These are phyloP conservation scores for Echria macrotheca DNA, from an alignment of 495 filamentous ascomycete species.

Conservation along the genomic window DNA sequence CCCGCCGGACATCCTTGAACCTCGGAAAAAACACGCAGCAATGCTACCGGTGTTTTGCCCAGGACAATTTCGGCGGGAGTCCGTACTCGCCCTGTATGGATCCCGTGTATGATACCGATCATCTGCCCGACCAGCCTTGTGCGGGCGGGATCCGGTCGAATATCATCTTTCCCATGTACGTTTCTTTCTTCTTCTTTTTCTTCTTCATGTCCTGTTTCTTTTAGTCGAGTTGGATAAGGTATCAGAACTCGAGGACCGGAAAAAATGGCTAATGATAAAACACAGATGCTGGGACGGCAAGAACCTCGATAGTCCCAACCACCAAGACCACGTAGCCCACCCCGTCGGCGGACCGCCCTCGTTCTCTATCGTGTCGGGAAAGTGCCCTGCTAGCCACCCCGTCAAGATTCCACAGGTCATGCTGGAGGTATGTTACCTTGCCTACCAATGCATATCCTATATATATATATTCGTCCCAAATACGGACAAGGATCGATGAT, in stretches of 20 bases:
- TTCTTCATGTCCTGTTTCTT: not conserved
- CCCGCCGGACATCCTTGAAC: conserved; percentile 14
- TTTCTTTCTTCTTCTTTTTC: not conserved
- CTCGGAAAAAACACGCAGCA: conserved; percentile 25
- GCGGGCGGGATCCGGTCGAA: conserved; percentile 34
- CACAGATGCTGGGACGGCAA: conserved; percentile 29
- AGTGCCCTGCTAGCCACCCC: conserved; percentile 35
- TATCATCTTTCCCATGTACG: conserved; percentile 36
- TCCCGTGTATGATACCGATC: conserved; percentile 22
- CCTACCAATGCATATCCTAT: too few relatives aligned
- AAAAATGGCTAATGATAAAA: not conserved
- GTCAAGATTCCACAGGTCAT: conserved; percentile 37
- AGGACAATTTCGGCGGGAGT: conserved; percentile 26
- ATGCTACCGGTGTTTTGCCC: conserved; percentile 32
- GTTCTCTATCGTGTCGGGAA: conserved; percentile 19
- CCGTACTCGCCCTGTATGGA: conserved; percentile 27
- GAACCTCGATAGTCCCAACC: conserved; percentile 33
- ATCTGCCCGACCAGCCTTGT: conserved; percentile 23
- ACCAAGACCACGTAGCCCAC: conserved; percentile 31
- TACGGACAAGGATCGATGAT: too few relatives aligned
- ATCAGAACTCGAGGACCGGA: not conserved
- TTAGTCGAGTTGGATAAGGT: too few relatives aligned
- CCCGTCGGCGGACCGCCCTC: conserved; percentile 19
- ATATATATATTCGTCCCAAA: too few relatives aligned
- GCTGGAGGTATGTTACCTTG: conserved; percentile 16